A percentile compares a stretch with the other conserved stretches of the same genome.
Conservation (phyloP, 257 asterid genomes). For the Voacanga thouarsii region DNA sequence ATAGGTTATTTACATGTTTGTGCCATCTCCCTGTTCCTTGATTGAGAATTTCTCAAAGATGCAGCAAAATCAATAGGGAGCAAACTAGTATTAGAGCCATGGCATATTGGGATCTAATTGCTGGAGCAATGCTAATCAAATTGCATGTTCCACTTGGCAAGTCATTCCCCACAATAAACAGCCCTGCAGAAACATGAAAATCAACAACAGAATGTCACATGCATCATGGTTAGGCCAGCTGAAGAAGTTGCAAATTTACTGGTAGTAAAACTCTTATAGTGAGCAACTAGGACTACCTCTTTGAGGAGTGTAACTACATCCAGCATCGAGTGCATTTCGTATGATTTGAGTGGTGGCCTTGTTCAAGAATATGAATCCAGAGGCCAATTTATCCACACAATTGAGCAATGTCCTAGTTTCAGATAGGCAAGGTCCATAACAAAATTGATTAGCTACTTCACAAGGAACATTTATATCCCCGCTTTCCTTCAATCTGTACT, state of each 20-base stretch:
- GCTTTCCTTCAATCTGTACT: conserved; percentile 4
- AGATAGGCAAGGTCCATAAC: conserved; percentile 19
- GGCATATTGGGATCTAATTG: neutral
- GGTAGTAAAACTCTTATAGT: neutral
- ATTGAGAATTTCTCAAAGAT: neutral
- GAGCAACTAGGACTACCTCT: conserved; percentile 6
- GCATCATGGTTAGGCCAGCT: neutral
- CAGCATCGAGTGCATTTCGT: conserved; percentile 8
- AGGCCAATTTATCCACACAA: conserved; percentile 12
- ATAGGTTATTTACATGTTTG: neutral
- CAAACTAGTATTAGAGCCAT: neutral
- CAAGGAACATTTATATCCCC: conserved; percentile 22
- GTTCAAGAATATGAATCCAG: conserved; percentile 17
- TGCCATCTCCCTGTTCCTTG: neutral
- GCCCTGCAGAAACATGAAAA: conserved; percentile 3
- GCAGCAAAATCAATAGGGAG: neutral
- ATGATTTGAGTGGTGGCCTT: conserved; percentile 14
- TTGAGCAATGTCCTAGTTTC: conserved; percentile 17
- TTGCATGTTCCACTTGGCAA: conserved; percentile 5
- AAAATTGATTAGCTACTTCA: conserved; percentile 13
- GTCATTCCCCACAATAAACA: conserved; percentile 8
- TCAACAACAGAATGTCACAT: neutral
- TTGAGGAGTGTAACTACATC: conserved; percentile 14
- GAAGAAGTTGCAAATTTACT: neutral
- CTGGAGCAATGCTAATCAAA: conserved; percentile 9